phyloP scores from a whole-genome alignment of 148 eudicot species.

The Camellia granthamiana region DNA sequence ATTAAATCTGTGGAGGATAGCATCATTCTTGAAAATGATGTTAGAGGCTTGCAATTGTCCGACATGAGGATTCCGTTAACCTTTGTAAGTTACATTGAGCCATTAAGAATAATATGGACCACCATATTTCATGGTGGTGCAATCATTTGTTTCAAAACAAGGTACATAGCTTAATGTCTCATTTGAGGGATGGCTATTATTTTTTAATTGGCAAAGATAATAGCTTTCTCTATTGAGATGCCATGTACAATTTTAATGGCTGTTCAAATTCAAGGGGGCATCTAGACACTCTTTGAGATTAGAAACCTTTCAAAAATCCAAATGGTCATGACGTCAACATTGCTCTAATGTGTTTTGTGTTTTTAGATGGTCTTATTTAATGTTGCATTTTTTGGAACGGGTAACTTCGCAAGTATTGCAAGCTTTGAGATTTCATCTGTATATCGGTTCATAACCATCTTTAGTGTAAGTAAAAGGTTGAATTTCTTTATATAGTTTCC shows the following conservation, averaged over 20 bases:
- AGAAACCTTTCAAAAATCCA: not conserved
- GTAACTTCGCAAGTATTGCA: slow-evolving; percentile 96
- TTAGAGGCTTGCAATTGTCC: slow-evolving; percentile 66
- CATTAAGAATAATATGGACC: not conserved
- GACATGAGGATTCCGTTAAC: slow-evolving; percentile 82
- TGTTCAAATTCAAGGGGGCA: not conserved
- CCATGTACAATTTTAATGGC: not conserved
- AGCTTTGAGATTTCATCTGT: slow-evolving; percentile 98
- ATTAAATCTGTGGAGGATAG: slow-evolving; percentile 34
- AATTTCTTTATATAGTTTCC: not conserved
- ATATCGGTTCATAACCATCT: slow-evolving; percentile 91
- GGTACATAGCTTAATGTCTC: not conserved
- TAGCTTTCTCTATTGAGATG: slow-evolving; percentile 1
- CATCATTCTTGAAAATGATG: slow-evolving; percentile 35
- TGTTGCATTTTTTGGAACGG: slow-evolving; percentile 97
- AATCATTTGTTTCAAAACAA: not conserved
- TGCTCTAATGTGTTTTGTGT: slow-evolving; percentile 10
- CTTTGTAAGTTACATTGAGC: slow-evolving; percentile 55
- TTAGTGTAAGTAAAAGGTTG: slow-evolving; percentile 62
- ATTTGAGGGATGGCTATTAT: not conserved
- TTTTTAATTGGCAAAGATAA: not conserved
- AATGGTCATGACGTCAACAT: not conserved
- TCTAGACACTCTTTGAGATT: not conserved
- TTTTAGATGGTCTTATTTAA: slow-evolving; percentile 85
- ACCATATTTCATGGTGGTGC: not conserved